Base-by-base conservation (phyloP, 192 early-diverging fungal genomes). In the Coemansia furcata region DNA sequence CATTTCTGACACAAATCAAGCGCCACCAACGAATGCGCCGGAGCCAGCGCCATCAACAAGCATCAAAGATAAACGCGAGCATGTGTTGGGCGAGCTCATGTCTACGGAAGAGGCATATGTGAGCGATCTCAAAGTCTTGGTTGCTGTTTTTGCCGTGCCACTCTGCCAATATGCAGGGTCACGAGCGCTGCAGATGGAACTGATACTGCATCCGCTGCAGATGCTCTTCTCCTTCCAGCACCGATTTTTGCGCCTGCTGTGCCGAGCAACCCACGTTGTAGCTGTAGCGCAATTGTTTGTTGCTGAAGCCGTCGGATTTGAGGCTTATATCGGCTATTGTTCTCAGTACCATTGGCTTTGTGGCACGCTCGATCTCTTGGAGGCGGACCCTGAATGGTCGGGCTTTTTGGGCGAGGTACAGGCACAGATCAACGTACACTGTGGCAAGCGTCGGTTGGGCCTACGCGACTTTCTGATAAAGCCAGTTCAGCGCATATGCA, bases 401-500 rank as follows among this genome's bases (percentile, higher is more conserved):
- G 63, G 60, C 38, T 70, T 78, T 66, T 49, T 74, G n/a, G 50
- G 36, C 15, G 66, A 65, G 23, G 64, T 71, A 17, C 72, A 68
- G 37, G 59, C 46, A 30, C 69, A 63, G 42, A 68, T 74, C 11
- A 52, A 50, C 21, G 43, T 65, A 17, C 60, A 66, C 37, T 69
- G 68, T 2, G 68, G 63, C 52, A 38, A 42, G 30, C 68, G 71
- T 4, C 65, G 72, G 42, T 69, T 82, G n/a, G 69, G 72, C 5
- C 49, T 78, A 15, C 68, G 72, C 57, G 80, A 82, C 54, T 74
- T 77, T 49, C 63, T 82, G 10, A 82, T 82, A 57, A 77, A 94
- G 69, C 95, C 95, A 11, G 88, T 98, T 3, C 95, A 98, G 76
- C 83, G 95, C 12, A 89, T 96, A 33, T 95, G 94, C 73, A 92